Evolutionary conservation across 257 asterid species (phyloP).

Genomic region (Solanum paucissectum): DNA sequence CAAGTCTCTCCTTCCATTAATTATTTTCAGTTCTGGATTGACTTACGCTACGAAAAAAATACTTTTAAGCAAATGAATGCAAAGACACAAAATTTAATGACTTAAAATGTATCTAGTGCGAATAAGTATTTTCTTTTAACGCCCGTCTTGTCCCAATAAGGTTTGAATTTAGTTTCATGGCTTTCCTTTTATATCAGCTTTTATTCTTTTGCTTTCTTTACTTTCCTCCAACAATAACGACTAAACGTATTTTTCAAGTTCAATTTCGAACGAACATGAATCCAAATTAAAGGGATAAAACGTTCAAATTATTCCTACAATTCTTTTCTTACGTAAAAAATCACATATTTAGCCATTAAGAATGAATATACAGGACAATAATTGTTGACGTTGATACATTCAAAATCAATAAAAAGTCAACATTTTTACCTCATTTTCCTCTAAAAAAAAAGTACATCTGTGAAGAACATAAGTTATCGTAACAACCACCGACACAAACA

Average conservation of each 20-base stretch:
- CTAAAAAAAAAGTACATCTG: neutral
- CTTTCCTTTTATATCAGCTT: neutral
- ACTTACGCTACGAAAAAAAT: neutral
- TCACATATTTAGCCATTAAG: neutral
- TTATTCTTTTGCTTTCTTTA: neutral
- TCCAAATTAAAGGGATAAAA: neutral
- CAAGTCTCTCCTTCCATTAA: neutral
- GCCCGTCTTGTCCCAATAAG: neutral
- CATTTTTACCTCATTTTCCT: neutral
- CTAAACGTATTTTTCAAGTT: neutral
- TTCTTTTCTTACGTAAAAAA: neutral
- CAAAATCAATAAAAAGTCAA: neutral
- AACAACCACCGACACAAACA: constrained; percentile 14
- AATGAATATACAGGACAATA: neutral
- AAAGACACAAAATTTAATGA: neutral
- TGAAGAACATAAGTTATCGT: neutral
- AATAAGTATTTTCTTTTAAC: neutral
- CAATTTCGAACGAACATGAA: neutral
- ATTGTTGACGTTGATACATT: neutral
- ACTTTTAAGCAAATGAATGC: neutral
- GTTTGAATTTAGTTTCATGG: neutral
- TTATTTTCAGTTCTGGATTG: neutral
- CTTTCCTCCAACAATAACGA: neutral
- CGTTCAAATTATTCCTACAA: neutral
- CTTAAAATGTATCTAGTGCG: neutral